phyloP scores from a whole-genome alignment of 495 filamentous ascomycete genomes.

The Daldinia bambusicola region DNA sequence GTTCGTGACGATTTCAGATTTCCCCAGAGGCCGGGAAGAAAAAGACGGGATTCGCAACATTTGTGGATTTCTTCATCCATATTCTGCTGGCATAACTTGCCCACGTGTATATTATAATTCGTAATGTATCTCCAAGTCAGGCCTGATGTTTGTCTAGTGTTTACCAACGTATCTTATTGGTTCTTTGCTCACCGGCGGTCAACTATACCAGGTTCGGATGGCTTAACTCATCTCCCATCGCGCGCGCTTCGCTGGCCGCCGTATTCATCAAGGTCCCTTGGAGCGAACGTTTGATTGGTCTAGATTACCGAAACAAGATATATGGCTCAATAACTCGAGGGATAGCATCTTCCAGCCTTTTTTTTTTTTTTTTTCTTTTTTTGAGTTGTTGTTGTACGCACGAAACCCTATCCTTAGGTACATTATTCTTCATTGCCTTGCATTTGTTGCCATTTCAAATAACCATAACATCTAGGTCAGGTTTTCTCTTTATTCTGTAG shows the following conservation, averaged over 20 bases:
- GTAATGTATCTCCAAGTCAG: background rate
- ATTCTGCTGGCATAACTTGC: background rate
- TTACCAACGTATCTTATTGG: background rate
- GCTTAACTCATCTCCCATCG: slow-evolving; percentile 21
- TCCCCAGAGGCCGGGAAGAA: slow-evolving; percentile 16
- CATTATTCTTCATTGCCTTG: background rate
- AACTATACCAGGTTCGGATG: background rate
- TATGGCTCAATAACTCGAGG: background rate
- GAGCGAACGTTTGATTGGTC: background rate
- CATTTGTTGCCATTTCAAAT: background rate
- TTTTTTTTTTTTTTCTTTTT: too few species aligned
- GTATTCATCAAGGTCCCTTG: background rate
- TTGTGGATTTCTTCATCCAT: background rate
- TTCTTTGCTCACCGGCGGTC: background rate
- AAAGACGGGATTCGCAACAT: slow-evolving; percentile 1
- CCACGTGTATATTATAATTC: background rate
- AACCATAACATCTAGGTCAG: background rate
- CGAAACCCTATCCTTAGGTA: background rate
- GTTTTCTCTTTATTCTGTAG: background rate
- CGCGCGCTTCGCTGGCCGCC: slow-evolving; percentile 37
- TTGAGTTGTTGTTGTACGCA: too few species aligned
- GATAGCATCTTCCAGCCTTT: too few species aligned
- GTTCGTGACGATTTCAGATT: slow-evolving; percentile 25
- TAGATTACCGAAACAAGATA: background rate
- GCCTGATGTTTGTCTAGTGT: too few species aligned